Evolutionary conservation across 208 protist genomes (phyloP).

Genomic region (Lotmaria passim): DNA sequence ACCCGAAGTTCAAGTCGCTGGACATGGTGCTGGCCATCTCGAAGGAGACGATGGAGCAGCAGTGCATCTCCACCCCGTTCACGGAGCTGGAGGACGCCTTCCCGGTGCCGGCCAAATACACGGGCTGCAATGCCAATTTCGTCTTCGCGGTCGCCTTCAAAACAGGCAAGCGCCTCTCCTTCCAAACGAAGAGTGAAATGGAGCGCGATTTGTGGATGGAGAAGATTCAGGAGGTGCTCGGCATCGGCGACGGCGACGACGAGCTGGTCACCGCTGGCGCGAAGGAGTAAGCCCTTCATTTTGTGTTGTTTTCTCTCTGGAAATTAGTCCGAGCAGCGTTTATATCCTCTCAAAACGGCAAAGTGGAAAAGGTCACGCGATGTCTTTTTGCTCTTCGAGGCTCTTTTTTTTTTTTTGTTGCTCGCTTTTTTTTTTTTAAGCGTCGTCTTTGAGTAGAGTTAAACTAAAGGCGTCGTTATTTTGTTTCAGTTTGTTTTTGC

Average conservation of each 20-base stretch:
- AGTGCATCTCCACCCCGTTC: slow-evolving; percentile 79
- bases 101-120: slow-evolving; percentile 79
- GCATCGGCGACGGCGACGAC: slow-evolving; percentile 72
- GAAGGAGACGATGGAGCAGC: slow-evolving; percentile 81
- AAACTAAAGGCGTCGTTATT: no score
- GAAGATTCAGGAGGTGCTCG: slow-evolving; percentile 84
- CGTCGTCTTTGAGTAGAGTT: no score
- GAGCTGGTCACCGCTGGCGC: slow-evolving; percentile 19
- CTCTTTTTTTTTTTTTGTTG: slow-evolving; percentile 15
- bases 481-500: no score
- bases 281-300: slow-evolving; percentile 19
- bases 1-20: slow-evolving; percentile 72
- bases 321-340: no score
- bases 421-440: no score
- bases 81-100: slow-evolving; percentile 80
- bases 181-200: slow-evolving; percentile 65
- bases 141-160: slow-evolving; percentile 85
- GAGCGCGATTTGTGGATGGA: slow-evolving; percentile 80
- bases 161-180: slow-evolving; percentile 72
- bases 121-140: slow-evolving; percentile 63
- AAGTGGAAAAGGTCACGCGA: no score
- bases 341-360: no score
- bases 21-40: slow-evolving; percentile 73
- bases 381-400: background rate
- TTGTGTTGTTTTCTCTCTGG: slow-evolving; percentile 8